Percentiles rank a stretch among this genome's conserved stretches.
Evolutionary conservation across 768 basidiomycete genomes (phyloP).

Genomic region (Butyriboletus loyo): DNA sequence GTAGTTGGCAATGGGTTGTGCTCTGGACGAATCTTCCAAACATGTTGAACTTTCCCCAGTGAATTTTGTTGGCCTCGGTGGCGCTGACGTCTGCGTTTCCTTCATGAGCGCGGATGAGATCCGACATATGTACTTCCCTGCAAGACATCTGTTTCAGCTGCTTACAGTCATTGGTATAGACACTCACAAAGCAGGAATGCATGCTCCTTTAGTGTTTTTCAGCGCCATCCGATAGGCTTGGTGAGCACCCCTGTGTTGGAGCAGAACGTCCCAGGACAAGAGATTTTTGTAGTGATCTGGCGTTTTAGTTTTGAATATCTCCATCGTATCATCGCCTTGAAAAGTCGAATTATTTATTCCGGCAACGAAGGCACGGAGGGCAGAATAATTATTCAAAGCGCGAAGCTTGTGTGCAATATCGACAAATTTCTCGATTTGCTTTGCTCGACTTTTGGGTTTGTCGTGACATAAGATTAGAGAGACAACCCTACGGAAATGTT

Average conservation of each 20-base stretch:
- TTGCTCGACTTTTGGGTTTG: constrained; percentile 67
- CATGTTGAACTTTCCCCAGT: constrained; percentile 96
- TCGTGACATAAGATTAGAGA: constrained; percentile 89
- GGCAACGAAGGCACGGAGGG: constrained; percentile 88
- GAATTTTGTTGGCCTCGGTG: constrained; percentile 67
- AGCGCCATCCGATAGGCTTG: constrained; percentile 90
- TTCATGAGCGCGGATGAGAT: constrained; percentile 84
- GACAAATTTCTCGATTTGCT: constrained; percentile 86
- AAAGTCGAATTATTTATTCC: constrained; percentile 85
- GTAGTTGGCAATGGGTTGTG: constrained; percentile 74
- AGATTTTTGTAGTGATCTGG: constrained; percentile 75
- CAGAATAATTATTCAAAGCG: constrained; percentile 87
- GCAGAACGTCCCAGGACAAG: constrained; percentile 78
- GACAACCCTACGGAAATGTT: constrained; percentile 63
- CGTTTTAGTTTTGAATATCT: constrained; percentile 61
- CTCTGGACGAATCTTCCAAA: constrained; percentile 82
- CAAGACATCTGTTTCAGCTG: constrained; percentile 10
- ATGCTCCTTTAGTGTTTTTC: constrained; percentile 77
- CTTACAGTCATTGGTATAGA: constrained; percentile 4
- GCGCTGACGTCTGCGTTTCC: constrained; percentile 73
- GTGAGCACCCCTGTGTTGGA: constrained; percentile 79
- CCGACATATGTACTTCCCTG: constrained; percentile 90
- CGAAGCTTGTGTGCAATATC: constrained; percentile 80
- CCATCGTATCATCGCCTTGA: constrained; percentile 74
- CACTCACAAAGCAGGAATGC: constrained; percentile 80